Conservation (phyloP, 2,329 filamentous ascomycete genomes). For the Colletotrichum lindemuthianum region DNA sequence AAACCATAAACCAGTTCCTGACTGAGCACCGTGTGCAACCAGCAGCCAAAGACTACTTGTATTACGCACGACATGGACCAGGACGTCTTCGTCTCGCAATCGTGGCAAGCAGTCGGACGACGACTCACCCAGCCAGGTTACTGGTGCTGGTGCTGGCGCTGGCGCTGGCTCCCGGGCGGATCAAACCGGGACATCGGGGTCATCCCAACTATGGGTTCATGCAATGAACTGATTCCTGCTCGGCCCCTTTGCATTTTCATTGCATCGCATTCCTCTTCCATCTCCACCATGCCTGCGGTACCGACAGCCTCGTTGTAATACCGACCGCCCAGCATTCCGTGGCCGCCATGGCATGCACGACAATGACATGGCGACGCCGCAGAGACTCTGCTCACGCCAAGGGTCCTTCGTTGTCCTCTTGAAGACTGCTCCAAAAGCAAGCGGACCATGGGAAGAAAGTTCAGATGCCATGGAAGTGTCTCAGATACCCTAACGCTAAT, state of each 20-base stretch:
- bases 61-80: neutral
- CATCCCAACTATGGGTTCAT: constrained; percentile 33
- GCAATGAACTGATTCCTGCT: constrained; percentile 29
- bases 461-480: constrained; percentile 6
- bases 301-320: neutral
- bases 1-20: constrained; percentile 4
- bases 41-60: neutral
- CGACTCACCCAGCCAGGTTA: constrained; percentile 13
- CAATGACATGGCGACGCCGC: neutral
- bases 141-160: neutral
- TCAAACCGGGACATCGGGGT: constrained; percentile 9
- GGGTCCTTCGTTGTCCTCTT: neutral
- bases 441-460: neutral
- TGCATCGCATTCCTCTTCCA: constrained; percentile 1
- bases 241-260: neutral
- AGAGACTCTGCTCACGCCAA: neutral
- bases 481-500: constrained; percentile 1
- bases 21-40: constrained; percentile 9
- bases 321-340: neutral
- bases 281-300: neutral
- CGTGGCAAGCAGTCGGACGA: constrained; percentile 17
- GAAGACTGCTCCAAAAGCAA: neutral
- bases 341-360: no score
- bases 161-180: constrained; percentile 13
- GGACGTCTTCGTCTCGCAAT: neutral